Evolutionary conservation across 805 yeast genomes (phyloP).

Genomic region (Suhomyces xylopsoci): DNA sequence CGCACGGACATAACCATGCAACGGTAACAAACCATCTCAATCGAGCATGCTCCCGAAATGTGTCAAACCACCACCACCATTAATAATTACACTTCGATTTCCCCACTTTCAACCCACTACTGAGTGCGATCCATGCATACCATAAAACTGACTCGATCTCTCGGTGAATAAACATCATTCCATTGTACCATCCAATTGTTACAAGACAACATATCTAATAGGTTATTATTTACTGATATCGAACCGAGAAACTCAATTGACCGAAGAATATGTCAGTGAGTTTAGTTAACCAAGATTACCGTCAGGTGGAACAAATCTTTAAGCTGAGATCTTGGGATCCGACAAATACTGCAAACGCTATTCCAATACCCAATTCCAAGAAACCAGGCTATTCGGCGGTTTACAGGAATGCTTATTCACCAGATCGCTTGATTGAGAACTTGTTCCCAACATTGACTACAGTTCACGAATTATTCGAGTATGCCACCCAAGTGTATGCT

Average conservation of each 20-base stretch:
- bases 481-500: slow-evolving; percentile 35
- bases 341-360: slow-evolving; percentile 7
- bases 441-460: slow-evolving; percentile 48
- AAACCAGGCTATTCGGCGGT: slow-evolving; percentile 49
- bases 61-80: background rate
- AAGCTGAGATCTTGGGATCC: slow-evolving; percentile 11
- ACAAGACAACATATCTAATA: background rate
- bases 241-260: background rate
- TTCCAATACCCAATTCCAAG: slow-evolving; percentile 36
- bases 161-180: background rate
- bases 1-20: background rate
- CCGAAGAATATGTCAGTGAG: background rate
- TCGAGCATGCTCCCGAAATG: background rate
- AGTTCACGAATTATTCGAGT: slow-evolving; percentile 42
- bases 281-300: background rate
- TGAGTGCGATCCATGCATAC: background rate
- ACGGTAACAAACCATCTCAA: background rate
- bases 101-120: background rate
- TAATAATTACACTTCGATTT: background rate
- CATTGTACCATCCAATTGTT: too few species aligned
- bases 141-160: background rate
- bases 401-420: slow-evolving; percentile 41
- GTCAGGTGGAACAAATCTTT: background rate
- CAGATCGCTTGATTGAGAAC: slow-evolving; percentile 24
- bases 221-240: background rate